Conservation (phyloP, 2,329 filamentous ascomycete genomes). For the Phyllosticta citriasiana region DNA sequence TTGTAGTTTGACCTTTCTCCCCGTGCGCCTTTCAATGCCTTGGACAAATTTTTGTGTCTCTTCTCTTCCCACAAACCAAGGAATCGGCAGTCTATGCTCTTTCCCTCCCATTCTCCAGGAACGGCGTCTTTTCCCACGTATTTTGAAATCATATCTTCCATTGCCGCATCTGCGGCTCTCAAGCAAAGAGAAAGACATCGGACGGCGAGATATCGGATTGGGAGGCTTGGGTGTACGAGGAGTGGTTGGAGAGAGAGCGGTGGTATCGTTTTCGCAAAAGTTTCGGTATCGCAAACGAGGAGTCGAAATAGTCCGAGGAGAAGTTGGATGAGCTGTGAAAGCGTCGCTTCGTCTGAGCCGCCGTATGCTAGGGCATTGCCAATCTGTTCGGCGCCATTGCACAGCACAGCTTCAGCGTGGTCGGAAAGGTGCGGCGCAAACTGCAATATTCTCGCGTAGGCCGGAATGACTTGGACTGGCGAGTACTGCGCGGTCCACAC, state of each 20-base stretch:
- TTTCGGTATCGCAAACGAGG: slow-evolving; percentile 61
- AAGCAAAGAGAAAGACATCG: slow-evolving; percentile 72
- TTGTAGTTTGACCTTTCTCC: neutral
- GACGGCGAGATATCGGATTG: slow-evolving; percentile 71
- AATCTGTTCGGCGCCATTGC: neutral
- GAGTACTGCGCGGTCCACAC: slow-evolving; percentile 54
- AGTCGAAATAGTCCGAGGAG: slow-evolving; percentile 70
- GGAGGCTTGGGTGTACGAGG: slow-evolving; percentile 47
- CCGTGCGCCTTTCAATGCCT: slow-evolving; percentile 12
- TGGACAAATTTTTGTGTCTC: slow-evolving; percentile 33
- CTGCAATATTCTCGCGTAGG: slow-evolving; percentile 70
- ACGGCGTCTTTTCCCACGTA: slow-evolving; percentile 57
- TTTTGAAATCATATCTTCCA: slow-evolving; percentile 59
- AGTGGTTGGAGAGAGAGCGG: slow-evolving; percentile 59
- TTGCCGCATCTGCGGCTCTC: slow-evolving; percentile 67
- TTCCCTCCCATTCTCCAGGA: slow-evolving; percentile 64
- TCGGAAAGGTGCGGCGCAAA: slow-evolving; percentile 71
- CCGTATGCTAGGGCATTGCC: neutral
- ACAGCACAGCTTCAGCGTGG: slow-evolving; percentile 49
- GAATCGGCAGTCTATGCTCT: slow-evolving; percentile 68
- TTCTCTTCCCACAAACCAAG: slow-evolving; percentile 54
- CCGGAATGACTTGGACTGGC: slow-evolving; percentile 41
- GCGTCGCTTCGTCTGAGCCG: neutral
- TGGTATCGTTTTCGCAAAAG: slow-evolving; percentile 55
- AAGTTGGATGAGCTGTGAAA: slow-evolving; percentile 29